A percentile compares a stretch with the other conserved stretches of the same genome.
Evolutionary conservation across 768 basidiomycete species (phyloP).

Genomic region (Mycena vulgaris): DNA sequence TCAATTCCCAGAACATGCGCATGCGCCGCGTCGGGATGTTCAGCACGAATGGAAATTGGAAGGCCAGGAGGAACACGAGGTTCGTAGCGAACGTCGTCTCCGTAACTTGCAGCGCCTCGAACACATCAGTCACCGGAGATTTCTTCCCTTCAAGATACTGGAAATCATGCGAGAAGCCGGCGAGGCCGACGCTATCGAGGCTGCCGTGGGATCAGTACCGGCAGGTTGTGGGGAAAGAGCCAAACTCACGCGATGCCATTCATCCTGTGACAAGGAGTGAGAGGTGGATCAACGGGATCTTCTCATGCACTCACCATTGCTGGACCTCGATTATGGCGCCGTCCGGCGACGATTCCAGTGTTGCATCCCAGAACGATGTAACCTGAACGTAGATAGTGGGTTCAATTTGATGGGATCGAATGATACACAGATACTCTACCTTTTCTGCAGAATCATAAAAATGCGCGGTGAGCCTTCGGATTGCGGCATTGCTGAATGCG

Average conservation of each 20-base stretch:
- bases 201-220: slow-evolving; percentile 36
- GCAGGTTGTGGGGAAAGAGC: too few relatives aligned
- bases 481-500: slow-evolving; percentile 58
- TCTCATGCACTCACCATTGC: slow-evolving; percentile 41
- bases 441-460: slow-evolving; percentile 62
- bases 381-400: slow-evolving; percentile 7
- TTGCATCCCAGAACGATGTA: slow-evolving; percentile 33
- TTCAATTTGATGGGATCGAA: neutral
- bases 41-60: slow-evolving; percentile 48
- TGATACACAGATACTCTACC: slow-evolving; percentile 41
- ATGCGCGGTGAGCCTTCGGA: slow-evolving; percentile 52
- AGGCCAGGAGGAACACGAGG: slow-evolving; percentile 43
- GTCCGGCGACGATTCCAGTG: slow-evolving; percentile 21
- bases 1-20: slow-evolving; percentile 44
- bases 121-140: slow-evolving; percentile 31
- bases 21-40: slow-evolving; percentile 50
- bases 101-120: slow-evolving; percentile 16
- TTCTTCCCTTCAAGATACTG: slow-evolving; percentile 52
- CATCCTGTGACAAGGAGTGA: slow-evolving; percentile 48
- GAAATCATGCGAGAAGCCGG: slow-evolving; percentile 62
- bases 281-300: slow-evolving; percentile 1
- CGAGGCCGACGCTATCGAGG: slow-evolving; percentile 53
- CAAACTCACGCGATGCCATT: slow-evolving; percentile 55
- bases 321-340: slow-evolving; percentile 53
- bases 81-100: slow-evolving; percentile 9